A percentile compares a stretch with the other conserved stretches of the same genome.
Conservation (phyloP, 768 basidiomycete genomes). For the Amyloporia xantha region DNA sequence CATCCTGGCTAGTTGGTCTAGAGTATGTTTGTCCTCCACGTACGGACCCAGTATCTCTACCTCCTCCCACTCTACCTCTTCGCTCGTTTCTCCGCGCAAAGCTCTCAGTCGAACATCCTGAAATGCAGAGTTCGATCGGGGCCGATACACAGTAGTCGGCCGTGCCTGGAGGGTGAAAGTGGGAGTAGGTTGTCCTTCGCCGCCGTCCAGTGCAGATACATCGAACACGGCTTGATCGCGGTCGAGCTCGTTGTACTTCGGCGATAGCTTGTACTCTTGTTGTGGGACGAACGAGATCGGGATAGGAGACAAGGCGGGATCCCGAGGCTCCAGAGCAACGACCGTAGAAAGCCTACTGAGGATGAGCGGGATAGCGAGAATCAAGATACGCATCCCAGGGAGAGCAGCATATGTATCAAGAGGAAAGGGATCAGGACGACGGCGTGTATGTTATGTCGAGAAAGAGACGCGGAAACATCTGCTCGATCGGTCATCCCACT, state of each 20-base stretch:
- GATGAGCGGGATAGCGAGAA: neutral
- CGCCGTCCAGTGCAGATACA: neutral
- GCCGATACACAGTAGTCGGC: slow-evolving; percentile 55
- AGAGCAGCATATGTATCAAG: no score
- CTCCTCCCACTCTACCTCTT: slow-evolving; percentile 60
- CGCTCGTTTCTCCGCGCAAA: slow-evolving; percentile 40
- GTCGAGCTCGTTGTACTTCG: neutral
- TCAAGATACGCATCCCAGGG: neutral
- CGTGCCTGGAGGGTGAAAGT: slow-evolving; percentile 34
- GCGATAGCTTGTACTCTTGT: slow-evolving; percentile 6
- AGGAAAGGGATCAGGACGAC: neutral
- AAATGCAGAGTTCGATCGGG: slow-evolving; percentile 43
- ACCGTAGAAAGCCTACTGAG: neutral
- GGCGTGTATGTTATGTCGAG: neutral
- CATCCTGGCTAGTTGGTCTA: slow-evolving; percentile 81
- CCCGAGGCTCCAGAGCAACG: neutral
- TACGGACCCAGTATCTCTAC: slow-evolving; percentile 68
- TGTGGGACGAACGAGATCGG: slow-evolving; percentile 10
- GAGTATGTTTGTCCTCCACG: slow-evolving; percentile 68
- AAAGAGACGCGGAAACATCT: neutral
- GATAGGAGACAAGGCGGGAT: neutral
- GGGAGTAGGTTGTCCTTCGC: neutral
- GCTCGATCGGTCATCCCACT: no score
- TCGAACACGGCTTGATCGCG: slow-evolving; percentile 7
- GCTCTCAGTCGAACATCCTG: slow-evolving; percentile 51